A percentile compares a stretch with the other conserved stretches of the same genome.
These are phyloP conservation scores for Salvia sclarea DNA, from an alignment of 305 asterid genomes.

Conservation along the genomic window DNA sequence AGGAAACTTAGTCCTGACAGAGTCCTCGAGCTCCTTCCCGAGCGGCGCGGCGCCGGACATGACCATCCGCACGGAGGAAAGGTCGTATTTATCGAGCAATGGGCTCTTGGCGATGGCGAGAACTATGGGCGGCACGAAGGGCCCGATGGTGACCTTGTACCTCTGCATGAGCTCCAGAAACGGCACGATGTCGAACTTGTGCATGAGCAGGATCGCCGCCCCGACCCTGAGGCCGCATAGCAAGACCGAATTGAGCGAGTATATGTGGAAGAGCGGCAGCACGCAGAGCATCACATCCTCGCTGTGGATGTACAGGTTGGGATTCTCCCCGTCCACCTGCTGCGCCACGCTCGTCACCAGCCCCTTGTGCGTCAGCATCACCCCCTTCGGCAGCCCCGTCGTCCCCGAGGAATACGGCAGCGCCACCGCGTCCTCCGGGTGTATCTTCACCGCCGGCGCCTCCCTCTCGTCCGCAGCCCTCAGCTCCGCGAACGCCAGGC, in stretches of 20 bases:
- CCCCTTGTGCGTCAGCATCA: constrained; percentile 85
- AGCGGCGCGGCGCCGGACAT: constrained; percentile 95
- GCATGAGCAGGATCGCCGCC: constrained; percentile 75
- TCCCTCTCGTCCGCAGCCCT: constrained; percentile 54
- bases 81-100: constrained; percentile 61
- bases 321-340: constrained; percentile 89
- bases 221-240: constrained; percentile 88
- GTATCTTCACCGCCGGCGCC: constrained; percentile 57
- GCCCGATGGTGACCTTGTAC: constrained; percentile 73
- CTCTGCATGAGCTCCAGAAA: constrained; percentile 68
- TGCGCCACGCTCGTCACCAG: constrained; percentile 88
- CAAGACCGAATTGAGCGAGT: constrained; percentile 67
- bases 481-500: constrained; percentile 58
- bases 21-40: constrained; percentile 88
- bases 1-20: constrained; percentile 66
- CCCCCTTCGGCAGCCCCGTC: constrained; percentile 89
- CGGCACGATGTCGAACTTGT: constrained; percentile 63
- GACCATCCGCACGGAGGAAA: constrained; percentile 70
- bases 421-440: constrained; percentile 74
- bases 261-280: constrained; percentile 75
- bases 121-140: constrained; percentile 89
- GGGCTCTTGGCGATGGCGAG: constrained; percentile 75
- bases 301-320: constrained; percentile 64
- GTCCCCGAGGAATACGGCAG: constrained; percentile 97
- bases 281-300: constrained; percentile 79